These are phyloP conservation scores for Ogataea chonburiensis DNA, from an alignment of 805 yeast genomes.

Conservation along the genomic window DNA sequence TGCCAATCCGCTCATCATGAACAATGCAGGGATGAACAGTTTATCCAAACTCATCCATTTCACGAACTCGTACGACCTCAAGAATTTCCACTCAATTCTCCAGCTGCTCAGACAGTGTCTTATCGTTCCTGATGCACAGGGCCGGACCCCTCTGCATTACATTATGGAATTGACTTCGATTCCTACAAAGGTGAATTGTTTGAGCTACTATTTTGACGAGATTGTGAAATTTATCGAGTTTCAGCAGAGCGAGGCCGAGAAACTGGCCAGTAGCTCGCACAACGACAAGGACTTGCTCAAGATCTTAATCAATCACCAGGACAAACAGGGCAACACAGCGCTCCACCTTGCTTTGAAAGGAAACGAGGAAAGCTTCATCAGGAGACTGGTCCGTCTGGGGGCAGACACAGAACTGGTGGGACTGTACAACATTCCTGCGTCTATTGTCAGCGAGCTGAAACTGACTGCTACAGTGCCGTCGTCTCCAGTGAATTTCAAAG, in stretches of 20 bases:
- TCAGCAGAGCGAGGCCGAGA: slow-evolving; percentile 34
- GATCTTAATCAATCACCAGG: slow-evolving; percentile 71
- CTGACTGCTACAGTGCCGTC: background rate
- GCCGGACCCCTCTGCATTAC: slow-evolving; percentile 74
- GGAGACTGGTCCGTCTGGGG: slow-evolving; percentile 44
- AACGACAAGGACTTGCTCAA: slow-evolving; percentile 46
- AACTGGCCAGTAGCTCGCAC: slow-evolving; percentile 15
- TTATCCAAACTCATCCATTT: slow-evolving; percentile 67
- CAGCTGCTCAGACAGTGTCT: slow-evolving; percentile 64
- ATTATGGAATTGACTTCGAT: slow-evolving; percentile 48
- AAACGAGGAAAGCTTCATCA: slow-evolving; percentile 45
- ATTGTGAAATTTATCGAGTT: slow-evolving; percentile 29
- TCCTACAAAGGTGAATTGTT: slow-evolving; percentile 47
- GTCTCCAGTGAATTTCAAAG: slow-evolving; percentile 1
- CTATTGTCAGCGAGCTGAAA: slow-evolving; percentile 22
- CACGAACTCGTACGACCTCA: slow-evolving; percentile 67
- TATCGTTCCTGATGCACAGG: slow-evolving; percentile 68
- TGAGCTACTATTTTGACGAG: slow-evolving; percentile 51
- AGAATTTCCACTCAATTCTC: slow-evolving; percentile 56
- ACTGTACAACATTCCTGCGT: slow-evolving; percentile 21
- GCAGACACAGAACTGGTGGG: slow-evolving; percentile 38
- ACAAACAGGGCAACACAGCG: slow-evolving; percentile 81
- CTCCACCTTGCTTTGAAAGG: slow-evolving; percentile 71
- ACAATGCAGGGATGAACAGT: slow-evolving; percentile 63
- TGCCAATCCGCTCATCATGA: slow-evolving; percentile 56